Conservation (phyloP, 495 filamentous ascomycete species). For the Aspergillus diversus region DNA sequence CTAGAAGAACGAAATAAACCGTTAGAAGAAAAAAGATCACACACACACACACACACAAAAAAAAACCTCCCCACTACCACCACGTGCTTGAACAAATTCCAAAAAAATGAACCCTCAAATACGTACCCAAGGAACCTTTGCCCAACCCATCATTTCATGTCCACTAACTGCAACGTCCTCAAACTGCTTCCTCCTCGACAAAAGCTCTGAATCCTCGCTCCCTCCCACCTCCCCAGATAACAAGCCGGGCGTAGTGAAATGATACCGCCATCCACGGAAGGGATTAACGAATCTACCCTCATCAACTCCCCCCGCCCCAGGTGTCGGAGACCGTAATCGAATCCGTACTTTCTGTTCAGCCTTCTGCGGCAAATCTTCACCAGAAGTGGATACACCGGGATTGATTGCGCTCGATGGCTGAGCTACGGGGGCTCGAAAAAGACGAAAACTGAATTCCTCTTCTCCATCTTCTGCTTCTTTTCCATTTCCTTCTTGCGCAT, state of each 20-base stretch:
- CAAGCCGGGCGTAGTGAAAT: conserved; percentile 42
- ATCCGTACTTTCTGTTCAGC: conserved; percentile 47
- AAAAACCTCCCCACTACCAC: neutral
- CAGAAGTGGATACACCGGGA: neutral
- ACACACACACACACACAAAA: no score
- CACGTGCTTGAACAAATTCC: neutral
- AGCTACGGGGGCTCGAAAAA: conserved; percentile 44
- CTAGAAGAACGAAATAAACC: conserved; percentile 19
- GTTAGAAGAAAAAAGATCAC: conserved; percentile 9
- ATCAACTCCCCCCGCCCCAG: conserved; percentile 26
- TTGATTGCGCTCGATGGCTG: neutral
- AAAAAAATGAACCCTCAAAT: conserved; percentile 7
- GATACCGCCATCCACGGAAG: conserved; percentile 50
- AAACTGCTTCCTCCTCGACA: conserved; percentile 35
- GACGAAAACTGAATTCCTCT: conserved; percentile 52
- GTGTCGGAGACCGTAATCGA: conserved; percentile 45
- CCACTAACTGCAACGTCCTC: conserved; percentile 48
- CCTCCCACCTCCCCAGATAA: conserved; percentile 22
- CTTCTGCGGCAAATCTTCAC: neutral
- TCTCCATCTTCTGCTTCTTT: conserved; percentile 40
- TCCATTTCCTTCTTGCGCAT: neutral
- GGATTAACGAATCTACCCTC: conserved; percentile 49
- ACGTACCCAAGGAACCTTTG: conserved; percentile 45
- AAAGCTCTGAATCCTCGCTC: conserved; percentile 21
- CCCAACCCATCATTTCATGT: conserved; percentile 40